A percentile compares a stretch with the other conserved stretches of the same genome.
phyloP scores from a whole-genome alignment of 2,329 filamentous ascomycete genomes.

The Aspergillus sp. region DNA sequence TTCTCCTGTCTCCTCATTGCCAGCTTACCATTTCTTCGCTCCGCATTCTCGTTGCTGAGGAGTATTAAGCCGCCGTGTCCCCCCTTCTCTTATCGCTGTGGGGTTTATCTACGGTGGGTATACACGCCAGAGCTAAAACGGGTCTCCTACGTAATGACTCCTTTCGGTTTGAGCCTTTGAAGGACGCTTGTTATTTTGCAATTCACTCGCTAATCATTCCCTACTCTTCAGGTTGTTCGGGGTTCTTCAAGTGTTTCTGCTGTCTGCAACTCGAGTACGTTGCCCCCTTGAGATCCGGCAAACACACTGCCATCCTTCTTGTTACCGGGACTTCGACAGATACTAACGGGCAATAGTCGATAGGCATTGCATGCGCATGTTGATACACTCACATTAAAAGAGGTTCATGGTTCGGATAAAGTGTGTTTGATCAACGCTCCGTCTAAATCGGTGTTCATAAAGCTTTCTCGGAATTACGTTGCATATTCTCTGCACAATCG shows the following conservation, averaged over 20 bases:
- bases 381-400: background rate
- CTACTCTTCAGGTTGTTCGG: slow-evolving; percentile 5
- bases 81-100: background rate
- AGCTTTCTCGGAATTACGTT: slow-evolving; percentile 8
- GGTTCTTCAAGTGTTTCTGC: background rate
- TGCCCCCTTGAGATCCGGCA: background rate
- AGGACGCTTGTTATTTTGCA: background rate
- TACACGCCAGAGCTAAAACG: background rate
- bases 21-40: background rate
- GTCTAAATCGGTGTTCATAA: background rate
- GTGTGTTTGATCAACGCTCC: background rate
- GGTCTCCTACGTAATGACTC: background rate
- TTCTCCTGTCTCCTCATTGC: slow-evolving; percentile 5
- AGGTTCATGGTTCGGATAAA: background rate
- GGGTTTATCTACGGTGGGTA: background rate
- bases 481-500: background rate
- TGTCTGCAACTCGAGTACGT: background rate
- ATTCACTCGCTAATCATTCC: background rate
- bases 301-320: background rate
- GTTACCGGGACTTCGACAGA: background rate
- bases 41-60: background rate
- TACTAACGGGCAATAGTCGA: background rate
- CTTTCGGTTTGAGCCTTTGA: background rate
- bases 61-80: background rate
- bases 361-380: slow-evolving; percentile 5